These are phyloP conservation scores for Camellia sinensis DNA, from an alignment of 148 eudicot species.

Conservation along the genomic window DNA sequence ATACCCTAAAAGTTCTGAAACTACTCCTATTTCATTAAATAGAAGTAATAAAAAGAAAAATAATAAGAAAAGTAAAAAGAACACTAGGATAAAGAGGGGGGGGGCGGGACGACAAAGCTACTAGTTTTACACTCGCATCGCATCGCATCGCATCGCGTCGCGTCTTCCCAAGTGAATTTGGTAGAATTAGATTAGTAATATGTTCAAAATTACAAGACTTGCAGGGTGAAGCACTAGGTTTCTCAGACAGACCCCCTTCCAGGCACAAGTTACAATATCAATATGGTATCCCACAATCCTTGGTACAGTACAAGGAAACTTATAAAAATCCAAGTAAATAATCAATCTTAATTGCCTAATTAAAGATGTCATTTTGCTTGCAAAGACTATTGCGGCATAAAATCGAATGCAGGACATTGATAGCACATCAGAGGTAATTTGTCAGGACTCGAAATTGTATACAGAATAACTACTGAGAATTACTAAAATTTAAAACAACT, in stretches of 20 bases:
- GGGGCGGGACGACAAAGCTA: not conserved
- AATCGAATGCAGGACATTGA: not conserved
- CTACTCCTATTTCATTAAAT: not conserved
- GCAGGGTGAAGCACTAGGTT: no score
- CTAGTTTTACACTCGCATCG: not conserved
- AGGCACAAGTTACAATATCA: no score
- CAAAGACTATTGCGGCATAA: not conserved
- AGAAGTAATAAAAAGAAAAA: not conserved
- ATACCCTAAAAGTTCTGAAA: not conserved
- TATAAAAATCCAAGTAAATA: not conserved
- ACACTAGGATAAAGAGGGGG: not conserved
- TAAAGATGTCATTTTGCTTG: not conserved
- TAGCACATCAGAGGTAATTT: not conserved
- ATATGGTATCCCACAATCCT: not conserved
- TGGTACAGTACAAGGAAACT: no score
- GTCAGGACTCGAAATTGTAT: not conserved
- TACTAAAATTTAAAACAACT: not conserved
- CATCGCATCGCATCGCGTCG: no score
- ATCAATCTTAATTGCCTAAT: not conserved
- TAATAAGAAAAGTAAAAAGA: not conserved
- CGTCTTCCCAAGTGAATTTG: not conserved
- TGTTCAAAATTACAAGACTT: not conserved
- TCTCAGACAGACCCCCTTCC: not conserved
- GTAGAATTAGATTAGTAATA: not conserved
- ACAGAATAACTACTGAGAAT: not conserved